A percentile compares a stretch with the other conserved stretches of the same genome.
Conservation (phyloP, 495 filamentous ascomycete species). For the Neurospora sp. region DNA sequence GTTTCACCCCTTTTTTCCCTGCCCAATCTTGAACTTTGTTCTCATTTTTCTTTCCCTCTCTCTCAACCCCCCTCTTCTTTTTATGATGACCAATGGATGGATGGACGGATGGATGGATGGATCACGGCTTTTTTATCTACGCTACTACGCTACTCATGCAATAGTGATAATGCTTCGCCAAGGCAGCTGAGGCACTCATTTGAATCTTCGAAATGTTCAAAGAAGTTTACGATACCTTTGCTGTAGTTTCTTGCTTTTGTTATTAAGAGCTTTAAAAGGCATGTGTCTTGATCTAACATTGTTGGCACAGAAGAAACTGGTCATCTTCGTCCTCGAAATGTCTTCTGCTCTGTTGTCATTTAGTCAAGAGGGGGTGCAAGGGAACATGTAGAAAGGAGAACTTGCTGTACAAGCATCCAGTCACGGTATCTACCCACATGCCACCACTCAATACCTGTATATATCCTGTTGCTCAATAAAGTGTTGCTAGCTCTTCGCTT, state of each 20-base stretch:
- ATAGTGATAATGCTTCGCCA: not conserved
- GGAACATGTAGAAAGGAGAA: too few species aligned
- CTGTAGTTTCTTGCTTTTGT: not conserved
- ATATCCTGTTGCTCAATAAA: too few species aligned
- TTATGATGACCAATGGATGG: not conserved
- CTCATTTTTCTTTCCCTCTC: not conserved
- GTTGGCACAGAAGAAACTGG: too few species aligned
- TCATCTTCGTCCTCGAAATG: too few species aligned
- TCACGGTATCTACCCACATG: too few species aligned
- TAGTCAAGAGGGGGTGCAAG: too few species aligned
- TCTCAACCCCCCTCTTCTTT: not conserved
- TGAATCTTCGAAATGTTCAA: not conserved
- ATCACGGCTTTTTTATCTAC: not conserved
- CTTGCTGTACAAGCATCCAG: too few species aligned
- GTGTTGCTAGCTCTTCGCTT: too few species aligned
- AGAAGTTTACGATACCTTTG: not conserved
- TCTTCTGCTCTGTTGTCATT: too few species aligned
- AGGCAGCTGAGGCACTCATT: not conserved
- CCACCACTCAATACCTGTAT: too few species aligned
- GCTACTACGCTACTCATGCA: slow-evolving; percentile 5
- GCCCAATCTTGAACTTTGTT: not conserved
- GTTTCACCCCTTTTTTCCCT: not conserved
- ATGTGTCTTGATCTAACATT: not conserved
- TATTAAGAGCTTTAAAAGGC: not conserved
- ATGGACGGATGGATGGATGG: not conserved